A percentile compares a stretch with the other conserved stretches of the same genome.
Conservation (phyloP, 805 yeast genomes). For the Lachancea nothofagi region DNA sequence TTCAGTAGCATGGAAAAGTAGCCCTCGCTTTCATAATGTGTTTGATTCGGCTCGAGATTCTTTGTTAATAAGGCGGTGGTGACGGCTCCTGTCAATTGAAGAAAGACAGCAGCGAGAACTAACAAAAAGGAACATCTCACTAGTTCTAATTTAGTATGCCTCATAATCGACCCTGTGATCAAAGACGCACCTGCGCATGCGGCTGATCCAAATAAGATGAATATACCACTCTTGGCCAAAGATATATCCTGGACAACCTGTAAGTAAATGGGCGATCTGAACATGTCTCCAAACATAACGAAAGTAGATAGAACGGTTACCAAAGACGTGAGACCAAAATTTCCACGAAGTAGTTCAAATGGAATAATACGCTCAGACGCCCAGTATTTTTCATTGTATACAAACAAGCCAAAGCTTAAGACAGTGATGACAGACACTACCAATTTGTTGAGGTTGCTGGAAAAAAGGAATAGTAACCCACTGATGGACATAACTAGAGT, state of each 20-base stretch:
- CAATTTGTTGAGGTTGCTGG: constrained; percentile 42
- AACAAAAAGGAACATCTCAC: constrained; percentile 28
- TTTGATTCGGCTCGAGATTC: constrained; percentile 18
- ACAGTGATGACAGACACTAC: constrained; percentile 30
- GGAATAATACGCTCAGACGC: constrained; percentile 57
- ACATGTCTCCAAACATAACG: constrained; percentile 44
- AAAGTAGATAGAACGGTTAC: constrained; percentile 42
- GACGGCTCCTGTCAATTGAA: constrained; percentile 23
- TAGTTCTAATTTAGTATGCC: constrained; percentile 32
- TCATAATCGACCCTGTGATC: constrained; percentile 43
- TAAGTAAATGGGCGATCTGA: constrained; percentile 55
- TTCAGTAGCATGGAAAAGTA: background rate
- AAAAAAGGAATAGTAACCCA: constrained; percentile 42
- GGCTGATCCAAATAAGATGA: constrained; percentile 51
- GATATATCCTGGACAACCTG: constrained; percentile 47
- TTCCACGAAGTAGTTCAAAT: constrained; percentile 43
- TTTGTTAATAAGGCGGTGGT: constrained; percentile 17
- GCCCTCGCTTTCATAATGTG: background rate
- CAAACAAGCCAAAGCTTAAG: constrained; percentile 32
- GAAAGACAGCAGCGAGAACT: constrained; percentile 18
- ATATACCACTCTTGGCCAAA: constrained; percentile 49
- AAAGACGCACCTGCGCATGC: constrained; percentile 50
- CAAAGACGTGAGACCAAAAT: constrained; percentile 50
- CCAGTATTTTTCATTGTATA: constrained; percentile 32
- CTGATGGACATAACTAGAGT: constrained; percentile 51